Conservation (phyloP, 2,329 filamentous ascomycete genomes). For the Zopfia rhizophila region DNA sequence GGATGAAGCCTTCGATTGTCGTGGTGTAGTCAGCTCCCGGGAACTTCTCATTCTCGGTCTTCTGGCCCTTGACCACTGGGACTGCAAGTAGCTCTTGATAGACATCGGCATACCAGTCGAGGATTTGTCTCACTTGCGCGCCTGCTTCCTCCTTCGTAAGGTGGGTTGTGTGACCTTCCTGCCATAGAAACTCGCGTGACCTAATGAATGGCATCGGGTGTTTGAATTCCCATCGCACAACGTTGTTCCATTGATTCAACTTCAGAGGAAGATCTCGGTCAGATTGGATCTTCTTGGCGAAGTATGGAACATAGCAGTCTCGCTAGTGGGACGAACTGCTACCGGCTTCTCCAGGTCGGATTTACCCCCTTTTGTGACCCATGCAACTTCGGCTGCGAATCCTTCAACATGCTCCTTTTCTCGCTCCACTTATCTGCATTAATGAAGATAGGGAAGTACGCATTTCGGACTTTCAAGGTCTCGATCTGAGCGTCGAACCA, state of each 20-base stretch:
- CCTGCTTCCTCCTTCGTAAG: conserved; percentile 83
- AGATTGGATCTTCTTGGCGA: conserved; percentile 95
- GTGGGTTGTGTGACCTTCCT: conserved; percentile 95
- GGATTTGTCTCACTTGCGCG: conserved; percentile 89
- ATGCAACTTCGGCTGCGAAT: conserved; percentile 91
- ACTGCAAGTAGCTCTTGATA: conserved; percentile 95
- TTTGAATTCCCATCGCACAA: conserved; percentile 97
- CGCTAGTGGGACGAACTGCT: conserved; percentile 74
- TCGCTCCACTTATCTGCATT: conserved; percentile 81
- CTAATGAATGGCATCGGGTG: conserved; percentile 86
- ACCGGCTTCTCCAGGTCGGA: conserved; percentile 88
- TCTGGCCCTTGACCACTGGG: conserved; percentile 90
- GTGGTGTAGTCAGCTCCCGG: conserved; percentile 96
- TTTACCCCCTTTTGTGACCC: conserved; percentile 90
- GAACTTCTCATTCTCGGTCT: conserved; percentile 99
- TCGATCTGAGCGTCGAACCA: conserved; percentile 77
- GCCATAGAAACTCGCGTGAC: conserved; percentile 96
- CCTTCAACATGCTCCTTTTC: conserved; percentile 98
- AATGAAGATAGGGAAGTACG: conserved; percentile 96
- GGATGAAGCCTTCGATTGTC: conserved; percentile 96
- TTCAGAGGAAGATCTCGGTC: conserved; percentile 94
- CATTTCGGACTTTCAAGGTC: conserved; percentile 91
- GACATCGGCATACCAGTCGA: conserved; percentile 90
- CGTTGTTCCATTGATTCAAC: conserved; percentile 98
- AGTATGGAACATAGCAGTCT: conserved; percentile 94